Evolutionary conservation across 2,329 filamentous ascomycete species (phyloP), one percentile per base, ranked within the genome.

Genomic region (Sporothrix brunneoviolacea): DNA sequence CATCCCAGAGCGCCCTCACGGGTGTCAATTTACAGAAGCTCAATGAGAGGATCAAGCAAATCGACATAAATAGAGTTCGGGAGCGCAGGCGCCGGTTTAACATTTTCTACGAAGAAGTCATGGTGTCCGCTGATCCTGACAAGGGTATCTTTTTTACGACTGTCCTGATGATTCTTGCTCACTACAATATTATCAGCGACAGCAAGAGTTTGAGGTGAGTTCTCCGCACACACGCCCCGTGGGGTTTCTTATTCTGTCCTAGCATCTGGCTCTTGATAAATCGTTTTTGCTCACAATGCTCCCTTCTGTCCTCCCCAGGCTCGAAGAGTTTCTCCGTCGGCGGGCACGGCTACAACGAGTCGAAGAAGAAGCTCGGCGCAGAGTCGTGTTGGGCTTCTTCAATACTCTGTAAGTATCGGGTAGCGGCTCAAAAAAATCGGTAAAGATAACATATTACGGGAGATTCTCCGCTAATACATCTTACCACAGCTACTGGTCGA

Each of bases 161-260:
- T 7, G 85, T 96, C 19, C 75, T 98, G 46, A 93, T 98, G 86
- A 94, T 95, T 54, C 75, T 98, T 51, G 91, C 94, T 30, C 93
- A 98, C 68, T 95, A 98, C 75, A 98, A 97, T 62, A 90, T 98
- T 62, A 98, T 98, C 65, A 95, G 85, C 59, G 93, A 98, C 68
- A 96, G 86, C 72, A 96, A 96, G 75, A 95, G 90, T 67, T 72
- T 98, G 62, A 84, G 79, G 84, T 87, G 71, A 64, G 72, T 67
- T 41, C 27, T n/a, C n/a, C n/a, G n/a, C n/a, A n/a, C n/a, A n/a
- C n/a, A n/a, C n/a, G n/a, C n/a, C n/a, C n/a, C n/a, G n/a, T n/a
- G n/a, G n/a, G n/a, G n/a, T 47, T n/a, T 58, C 38, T 19, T 35
- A 37, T 4, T 16, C n/a, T 39, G 1, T 13, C 9, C 15, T 8